phyloP scores from a whole-genome alignment of 1,284 basidiomycete species.

The Vanrija humicola region DNA sequence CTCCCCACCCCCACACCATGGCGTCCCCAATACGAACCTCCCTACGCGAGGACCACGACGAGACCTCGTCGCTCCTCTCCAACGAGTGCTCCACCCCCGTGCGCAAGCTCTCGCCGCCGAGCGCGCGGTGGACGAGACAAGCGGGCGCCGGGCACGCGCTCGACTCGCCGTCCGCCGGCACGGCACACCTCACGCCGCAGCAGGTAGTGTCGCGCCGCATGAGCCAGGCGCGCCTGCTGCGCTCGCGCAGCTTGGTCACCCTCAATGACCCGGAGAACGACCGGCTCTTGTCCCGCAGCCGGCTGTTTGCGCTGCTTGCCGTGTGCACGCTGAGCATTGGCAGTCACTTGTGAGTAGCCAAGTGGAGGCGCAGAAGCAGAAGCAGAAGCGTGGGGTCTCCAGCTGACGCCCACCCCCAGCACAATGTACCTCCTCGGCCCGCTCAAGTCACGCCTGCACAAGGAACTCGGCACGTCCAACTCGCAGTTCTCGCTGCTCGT shows the following conservation, averaged over 20 bases:
- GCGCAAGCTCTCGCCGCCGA: not conserved
- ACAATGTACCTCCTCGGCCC: constrained; percentile 68
- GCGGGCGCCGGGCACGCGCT: not conserved
- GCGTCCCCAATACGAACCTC: not conserved
- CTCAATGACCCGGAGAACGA: not conserved
- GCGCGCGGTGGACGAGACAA: not conserved
- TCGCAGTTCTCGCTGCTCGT: constrained; percentile 71
- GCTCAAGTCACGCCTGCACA: constrained; percentile 64
- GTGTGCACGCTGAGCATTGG: constrained; percentile 70
- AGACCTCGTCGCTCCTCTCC: constrained; percentile 1
- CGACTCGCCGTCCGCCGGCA: not conserved
- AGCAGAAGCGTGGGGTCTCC: not conserved
- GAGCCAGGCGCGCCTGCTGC: constrained; percentile 11
- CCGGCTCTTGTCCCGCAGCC: constrained; percentile 1
- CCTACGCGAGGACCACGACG: constrained; percentile 2
- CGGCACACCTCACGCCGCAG: not conserved
- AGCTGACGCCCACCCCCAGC: constrained; percentile 44
- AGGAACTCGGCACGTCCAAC: constrained; percentile 69
- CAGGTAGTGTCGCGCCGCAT: constrained; percentile 4
- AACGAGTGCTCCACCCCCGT: constrained; percentile 12
- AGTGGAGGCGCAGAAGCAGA: no score
- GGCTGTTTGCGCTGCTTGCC: constrained; percentile 58
- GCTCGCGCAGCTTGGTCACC: constrained; percentile 4
- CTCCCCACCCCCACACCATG: not conserved
- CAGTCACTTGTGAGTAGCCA: constrained; percentile 62